Evolutionary conservation across 257 asterid species (phyloP).

Genomic region (Apocynum venetum): DNA sequence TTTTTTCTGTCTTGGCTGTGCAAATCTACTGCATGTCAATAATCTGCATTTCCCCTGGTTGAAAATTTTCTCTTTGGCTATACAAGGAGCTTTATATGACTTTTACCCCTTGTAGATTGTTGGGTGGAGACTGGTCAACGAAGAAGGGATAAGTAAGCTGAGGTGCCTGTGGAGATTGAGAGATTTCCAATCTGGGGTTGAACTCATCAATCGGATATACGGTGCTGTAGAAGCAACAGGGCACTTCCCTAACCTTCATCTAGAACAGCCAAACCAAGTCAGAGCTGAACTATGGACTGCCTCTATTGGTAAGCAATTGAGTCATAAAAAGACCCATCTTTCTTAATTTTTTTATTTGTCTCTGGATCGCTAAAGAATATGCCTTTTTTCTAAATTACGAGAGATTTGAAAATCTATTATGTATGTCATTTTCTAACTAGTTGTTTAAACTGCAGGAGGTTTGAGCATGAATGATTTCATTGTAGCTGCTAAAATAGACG

Average conservation of each 20-base stretch:
- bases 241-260: constrained; percentile 51
- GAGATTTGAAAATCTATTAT: too few relatives aligned
- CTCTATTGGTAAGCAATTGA: constrained; percentile 48
- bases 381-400: too few relatives aligned
- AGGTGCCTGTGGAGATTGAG: constrained; percentile 76
- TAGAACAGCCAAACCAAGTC: constrained; percentile 66
- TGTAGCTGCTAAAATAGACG: constrained; percentile 79
- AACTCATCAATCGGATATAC: constrained; percentile 56
- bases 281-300: constrained; percentile 63
- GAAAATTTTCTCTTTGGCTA: too few relatives aligned
- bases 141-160: constrained; percentile 50
- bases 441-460: constrained; percentile 56
- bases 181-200: constrained; percentile 61
- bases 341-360: background rate
- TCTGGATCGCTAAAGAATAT: background rate
- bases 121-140: constrained; percentile 69
- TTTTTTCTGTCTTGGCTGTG: background rate
- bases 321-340: background rate
- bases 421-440: background rate
- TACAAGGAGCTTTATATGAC: too few relatives aligned
- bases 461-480: constrained; percentile 83
- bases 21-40: background rate
- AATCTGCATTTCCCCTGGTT: background rate
- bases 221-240: constrained; percentile 51
- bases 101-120: constrained; percentile 42